Conservation (phyloP, 2,329 filamentous ascomycete genomes). For the Peltaster fructicola region DNA sequence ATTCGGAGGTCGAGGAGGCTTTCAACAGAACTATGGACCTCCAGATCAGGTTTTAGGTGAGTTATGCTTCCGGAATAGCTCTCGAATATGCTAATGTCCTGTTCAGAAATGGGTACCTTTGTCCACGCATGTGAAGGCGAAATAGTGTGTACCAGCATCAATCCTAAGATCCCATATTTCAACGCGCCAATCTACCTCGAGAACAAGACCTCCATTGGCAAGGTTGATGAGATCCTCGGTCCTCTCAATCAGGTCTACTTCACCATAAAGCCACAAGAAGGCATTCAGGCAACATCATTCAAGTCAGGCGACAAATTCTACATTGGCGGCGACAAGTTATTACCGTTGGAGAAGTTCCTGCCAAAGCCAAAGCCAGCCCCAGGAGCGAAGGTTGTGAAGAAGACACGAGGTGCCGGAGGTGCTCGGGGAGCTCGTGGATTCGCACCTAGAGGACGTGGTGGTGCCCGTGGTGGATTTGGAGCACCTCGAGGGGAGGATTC, state of each 20-base stretch:
- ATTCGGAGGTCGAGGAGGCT: slow-evolving; percentile 17
- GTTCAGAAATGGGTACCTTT: slow-evolving; percentile 71
- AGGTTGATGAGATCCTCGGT: slow-evolving; percentile 94
- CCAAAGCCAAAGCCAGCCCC: slow-evolving; percentile 70
- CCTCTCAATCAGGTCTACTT: slow-evolving; percentile 97
- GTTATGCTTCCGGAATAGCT: too few species aligned
- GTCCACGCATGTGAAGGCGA: slow-evolving; percentile 92
- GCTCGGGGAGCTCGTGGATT: slow-evolving; percentile 20
- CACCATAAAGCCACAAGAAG: slow-evolving; percentile 92
- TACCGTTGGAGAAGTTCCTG: slow-evolving; percentile 89
- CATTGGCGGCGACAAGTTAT: slow-evolving; percentile 82
- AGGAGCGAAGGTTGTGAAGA: slow-evolving; percentile 50
- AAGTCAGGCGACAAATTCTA: slow-evolving; percentile 95
- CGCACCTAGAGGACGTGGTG: slow-evolving; percentile 27
- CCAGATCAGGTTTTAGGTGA: slow-evolving; percentile 27
- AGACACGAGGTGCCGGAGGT: slow-evolving; percentile 41
- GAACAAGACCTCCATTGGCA: slow-evolving; percentile 82
- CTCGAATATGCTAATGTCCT: slow-evolving; percentile 1
- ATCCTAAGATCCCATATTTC: slow-evolving; percentile 95
- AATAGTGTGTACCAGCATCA: slow-evolving; percentile 91
- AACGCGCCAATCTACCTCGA: slow-evolving; percentile 97
- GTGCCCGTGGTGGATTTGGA: slow-evolving; percentile 34
- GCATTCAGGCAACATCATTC: slow-evolving; percentile 88
- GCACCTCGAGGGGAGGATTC: slow-evolving; percentile 27
- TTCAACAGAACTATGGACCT: slow-evolving; percentile 24